Conservation (phyloP, 495 filamentous ascomycete genomes). For the Penicillium samsonianum region DNA sequence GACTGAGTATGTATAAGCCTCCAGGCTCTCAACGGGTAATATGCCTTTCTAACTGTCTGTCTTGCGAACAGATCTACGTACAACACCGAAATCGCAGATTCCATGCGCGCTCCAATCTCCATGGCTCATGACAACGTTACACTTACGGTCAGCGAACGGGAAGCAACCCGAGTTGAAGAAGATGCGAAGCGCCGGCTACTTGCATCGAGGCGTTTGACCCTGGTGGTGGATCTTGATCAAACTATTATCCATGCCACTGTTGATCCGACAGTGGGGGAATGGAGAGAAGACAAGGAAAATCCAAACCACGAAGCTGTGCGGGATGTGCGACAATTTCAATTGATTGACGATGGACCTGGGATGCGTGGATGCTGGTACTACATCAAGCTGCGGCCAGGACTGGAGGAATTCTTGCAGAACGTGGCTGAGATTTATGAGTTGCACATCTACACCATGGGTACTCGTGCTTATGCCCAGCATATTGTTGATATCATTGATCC, state of each 20-base stretch:
- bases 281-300: constrained; percentile 83
- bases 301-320: constrained; percentile 91
- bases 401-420: constrained; percentile 77
- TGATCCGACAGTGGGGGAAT: constrained; percentile 93
- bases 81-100: constrained; percentile 58
- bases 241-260: constrained; percentile 98
- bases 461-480: constrained; percentile 85
- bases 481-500: constrained; percentile 95
- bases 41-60: constrained; percentile 1
- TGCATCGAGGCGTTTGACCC: constrained; percentile 74
- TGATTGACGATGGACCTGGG: constrained; percentile 78
- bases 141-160: constrained; percentile 69
- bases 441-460: constrained; percentile 99
- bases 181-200: constrained; percentile 83
- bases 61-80: constrained; percentile 51
- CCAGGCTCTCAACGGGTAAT: background rate
- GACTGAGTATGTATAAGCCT: constrained; percentile 62
- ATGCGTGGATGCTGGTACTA: constrained; percentile 87
- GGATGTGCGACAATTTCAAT: constrained; percentile 82
- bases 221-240: constrained; percentile 97
- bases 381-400: constrained; percentile 94
- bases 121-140: constrained; percentile 89
- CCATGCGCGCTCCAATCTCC: constrained; percentile 83
- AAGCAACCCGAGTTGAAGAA: constrained; percentile 80
- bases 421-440: constrained; percentile 85